A percentile compares a stretch with the other conserved stretches of the same genome.
Evolutionary conservation across 164 flowering plant species (phyloP).

Genomic region (Umbilicus rupestris): DNA sequence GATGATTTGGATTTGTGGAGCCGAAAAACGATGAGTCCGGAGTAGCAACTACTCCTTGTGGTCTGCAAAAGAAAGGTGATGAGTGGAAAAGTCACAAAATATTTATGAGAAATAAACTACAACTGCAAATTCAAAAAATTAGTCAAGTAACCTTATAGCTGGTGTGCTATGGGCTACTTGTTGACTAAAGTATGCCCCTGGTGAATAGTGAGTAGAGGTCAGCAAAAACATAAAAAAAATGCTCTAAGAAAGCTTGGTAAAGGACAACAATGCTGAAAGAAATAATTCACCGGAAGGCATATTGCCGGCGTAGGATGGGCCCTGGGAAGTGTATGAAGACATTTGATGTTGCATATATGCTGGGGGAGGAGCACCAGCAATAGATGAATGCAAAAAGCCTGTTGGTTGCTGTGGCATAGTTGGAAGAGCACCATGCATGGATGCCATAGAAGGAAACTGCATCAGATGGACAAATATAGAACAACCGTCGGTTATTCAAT

Average conservation of each 20-base stretch:
- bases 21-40: slow-evolving; percentile 20
- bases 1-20: slow-evolving; percentile 20
- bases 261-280: neutral
- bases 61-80: slow-evolving; percentile 18
- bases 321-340: slow-evolving; percentile 21
- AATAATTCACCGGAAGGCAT: slow-evolving; percentile 34
- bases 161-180: slow-evolving; percentile 21
- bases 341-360: slow-evolving; percentile 42
- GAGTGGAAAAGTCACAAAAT: neutral
- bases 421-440: slow-evolving; percentile 52
- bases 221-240: neutral
- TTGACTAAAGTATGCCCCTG: slow-evolving; percentile 28
- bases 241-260: neutral
- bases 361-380: slow-evolving; percentile 27
- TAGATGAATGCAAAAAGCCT: slow-evolving; percentile 25
- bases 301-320: too few relatives aligned
- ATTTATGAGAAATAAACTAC: neutral
- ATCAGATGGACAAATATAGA: slow-evolving; percentile 14
- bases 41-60: slow-evolving; percentile 23
- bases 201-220: slow-evolving; percentile 4
- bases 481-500: neutral
- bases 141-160: slow-evolving; percentile 21
- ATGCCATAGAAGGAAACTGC: slow-evolving; percentile 60
- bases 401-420: slow-evolving; percentile 24
- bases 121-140: neutral